phyloP scores from a whole-genome alignment of 2,329 filamentous ascomycete species.

The Raffaelea arxii region DNA sequence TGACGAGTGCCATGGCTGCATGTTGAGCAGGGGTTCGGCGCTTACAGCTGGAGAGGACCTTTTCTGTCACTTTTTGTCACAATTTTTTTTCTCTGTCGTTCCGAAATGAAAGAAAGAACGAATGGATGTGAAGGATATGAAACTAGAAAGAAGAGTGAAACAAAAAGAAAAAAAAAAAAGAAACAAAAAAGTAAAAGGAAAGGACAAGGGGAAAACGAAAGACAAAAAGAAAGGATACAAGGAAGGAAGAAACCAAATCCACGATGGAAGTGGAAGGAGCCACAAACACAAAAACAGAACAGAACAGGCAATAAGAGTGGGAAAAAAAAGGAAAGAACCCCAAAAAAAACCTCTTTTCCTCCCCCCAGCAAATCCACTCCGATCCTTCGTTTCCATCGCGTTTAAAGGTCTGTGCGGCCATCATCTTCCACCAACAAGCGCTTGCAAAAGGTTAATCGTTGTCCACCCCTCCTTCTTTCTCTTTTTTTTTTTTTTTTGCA shows the following conservation, averaged over 20 bases:
- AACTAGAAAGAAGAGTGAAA: not conserved
- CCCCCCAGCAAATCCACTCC: not conserved
- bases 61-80: not conserved
- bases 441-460: not conserved
- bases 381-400: not conserved
- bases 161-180: not conserved
- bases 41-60: not conserved
- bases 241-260: no score
- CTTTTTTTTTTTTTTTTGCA: not conserved
- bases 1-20: not conserved
- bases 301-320: no score
- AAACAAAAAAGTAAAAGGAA: not conserved
- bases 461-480: not conserved
- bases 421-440: not conserved
- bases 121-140: not conserved
- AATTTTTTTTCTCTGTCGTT: not conserved
- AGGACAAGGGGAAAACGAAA: not conserved
- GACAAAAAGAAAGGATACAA: not conserved
- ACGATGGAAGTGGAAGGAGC: no score
- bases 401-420: not conserved
- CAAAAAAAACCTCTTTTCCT: not conserved
- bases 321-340: not conserved
- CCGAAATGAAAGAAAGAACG: not conserved
- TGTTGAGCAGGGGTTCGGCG: not conserved
- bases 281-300: no score